phyloP scores from a whole-genome alignment of 148 eudicot genomes.

The Chenopodium suecicum region DNA sequence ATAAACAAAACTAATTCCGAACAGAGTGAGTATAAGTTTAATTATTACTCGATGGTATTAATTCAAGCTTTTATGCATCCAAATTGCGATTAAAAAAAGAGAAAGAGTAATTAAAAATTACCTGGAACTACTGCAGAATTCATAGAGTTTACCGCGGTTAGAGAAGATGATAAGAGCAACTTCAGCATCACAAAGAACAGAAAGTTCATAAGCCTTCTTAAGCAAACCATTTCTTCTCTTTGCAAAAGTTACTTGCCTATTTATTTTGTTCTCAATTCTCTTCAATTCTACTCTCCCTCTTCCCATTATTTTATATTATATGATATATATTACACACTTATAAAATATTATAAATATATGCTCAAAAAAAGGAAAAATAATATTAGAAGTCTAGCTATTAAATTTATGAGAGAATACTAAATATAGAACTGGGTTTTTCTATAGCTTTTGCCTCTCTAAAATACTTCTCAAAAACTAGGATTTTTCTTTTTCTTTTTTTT shows the following conservation, averaged over 20 bases:
- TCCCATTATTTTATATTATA: constrained; percentile 5
- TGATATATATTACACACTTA: not conserved
- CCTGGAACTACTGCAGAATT: constrained; percentile 18
- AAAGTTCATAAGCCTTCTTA: constrained; percentile 20
- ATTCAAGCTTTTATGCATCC: not conserved
- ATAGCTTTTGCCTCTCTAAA: constrained; percentile 14
- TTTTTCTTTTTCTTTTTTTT: constrained; percentile 13
- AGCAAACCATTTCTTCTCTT: constrained; percentile 20
- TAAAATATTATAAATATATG: not conserved
- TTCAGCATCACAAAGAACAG: constrained; percentile 14
- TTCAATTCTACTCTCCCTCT: constrained; percentile 17
- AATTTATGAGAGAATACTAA: constrained; percentile 25
- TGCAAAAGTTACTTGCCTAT: constrained; percentile 15
- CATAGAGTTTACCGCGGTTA: constrained; percentile 17
- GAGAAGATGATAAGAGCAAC: constrained; percentile 20
- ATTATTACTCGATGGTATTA: not conserved
- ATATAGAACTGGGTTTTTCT: constrained; percentile 32
- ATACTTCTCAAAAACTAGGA: constrained; percentile 13
- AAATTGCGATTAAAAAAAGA: not conserved
- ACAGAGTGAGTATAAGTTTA: not conserved
- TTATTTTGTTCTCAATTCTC: constrained; percentile 18
- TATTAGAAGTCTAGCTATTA: too few species aligned
- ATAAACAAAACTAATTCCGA: not conserved
- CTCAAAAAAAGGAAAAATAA: not conserved
- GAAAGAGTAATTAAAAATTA: not conserved